A percentile compares a stretch with the other conserved stretches of the same genome.
phyloP scores from a whole-genome alignment of 495 filamentous ascomycete genomes.

The Penicillium alfredii region DNA sequence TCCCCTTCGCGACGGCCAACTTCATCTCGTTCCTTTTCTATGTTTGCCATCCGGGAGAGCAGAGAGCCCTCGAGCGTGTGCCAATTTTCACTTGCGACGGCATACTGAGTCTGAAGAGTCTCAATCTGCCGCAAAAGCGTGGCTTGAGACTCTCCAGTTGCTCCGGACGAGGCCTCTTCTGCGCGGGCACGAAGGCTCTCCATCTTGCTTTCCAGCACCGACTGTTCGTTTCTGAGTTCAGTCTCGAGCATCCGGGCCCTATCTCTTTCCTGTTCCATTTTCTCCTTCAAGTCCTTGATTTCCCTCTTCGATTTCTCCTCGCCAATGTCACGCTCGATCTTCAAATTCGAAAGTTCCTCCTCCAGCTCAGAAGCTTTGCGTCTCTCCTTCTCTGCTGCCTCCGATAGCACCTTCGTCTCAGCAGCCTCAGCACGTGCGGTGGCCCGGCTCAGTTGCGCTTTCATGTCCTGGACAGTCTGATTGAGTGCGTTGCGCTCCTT shows the following conservation, averaged over 20 bases:
- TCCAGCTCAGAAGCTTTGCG: conserved; percentile 60
- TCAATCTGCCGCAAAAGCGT: conserved; percentile 92
- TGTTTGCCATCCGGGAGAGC: conserved; percentile 59
- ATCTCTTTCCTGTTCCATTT: conserved; percentile 69
- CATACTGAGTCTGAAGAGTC: conserved; percentile 92
- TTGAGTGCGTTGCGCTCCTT: conserved; percentile 62
- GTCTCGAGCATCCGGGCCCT: conserved; percentile 61
- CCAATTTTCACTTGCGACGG: conserved; percentile 94
- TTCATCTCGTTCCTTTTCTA: conserved; percentile 91
- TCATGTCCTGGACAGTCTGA: conserved; percentile 62
- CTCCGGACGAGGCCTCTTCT: conserved; percentile 84
- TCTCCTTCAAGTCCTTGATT: conserved; percentile 61
- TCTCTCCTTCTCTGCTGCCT: conserved; percentile 65
- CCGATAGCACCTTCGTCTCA: conserved; percentile 59
- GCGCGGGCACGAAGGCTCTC: conserved; percentile 78
- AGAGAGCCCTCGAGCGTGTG: conserved; percentile 86
- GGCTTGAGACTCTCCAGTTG: conserved; percentile 74
- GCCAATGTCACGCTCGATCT: conserved; percentile 69
- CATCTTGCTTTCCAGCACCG: conserved; percentile 78
- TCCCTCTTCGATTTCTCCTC: conserved; percentile 66
- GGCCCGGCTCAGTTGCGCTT: conserved; percentile 62
- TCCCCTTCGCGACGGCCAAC: conserved; percentile 76
- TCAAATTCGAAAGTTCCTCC: conserved; percentile 62
- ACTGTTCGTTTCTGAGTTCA: conserved; percentile 78
- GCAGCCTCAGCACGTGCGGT: conserved; percentile 59